Evolutionary conservation across 2,329 filamentous ascomycete species (phyloP), one percentile per base, ranked within the genome.

Genomic region (Botrytis cinerea): DNA sequence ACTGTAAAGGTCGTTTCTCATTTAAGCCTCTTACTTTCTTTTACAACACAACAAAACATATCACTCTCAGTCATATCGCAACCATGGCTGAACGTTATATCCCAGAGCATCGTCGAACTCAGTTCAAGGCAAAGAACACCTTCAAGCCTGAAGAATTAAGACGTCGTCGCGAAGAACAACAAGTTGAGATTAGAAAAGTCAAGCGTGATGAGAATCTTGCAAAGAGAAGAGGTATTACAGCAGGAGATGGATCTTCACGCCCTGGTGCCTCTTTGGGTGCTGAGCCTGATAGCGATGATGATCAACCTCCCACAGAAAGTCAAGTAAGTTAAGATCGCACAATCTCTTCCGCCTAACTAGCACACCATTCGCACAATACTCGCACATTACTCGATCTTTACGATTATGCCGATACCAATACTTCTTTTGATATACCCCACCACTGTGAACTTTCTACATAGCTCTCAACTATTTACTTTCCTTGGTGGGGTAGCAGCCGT

Each of bases 131-230:
- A 73, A 98, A 98, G 90, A 95, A 93, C 85, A 94, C 94, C 81
- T 98, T 99, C 89, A 98, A 98, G 90, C 95, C 95, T 80, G 96
- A 99, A 84, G 96, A 99, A 87, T 92, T 99, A 78, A 94, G 96
- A 83, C 95, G 96, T 82, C 96, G 96, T 83, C 96, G 96, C 83
- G 96, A 99, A 84, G 96, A 99, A 86, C 95, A 98, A 85, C 96
- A 98, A 86, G 96, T 99, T 78, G 96, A 99, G 87, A 99, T 99
- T 82, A 92, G 96, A 83, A 97, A 97, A 87, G 93, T 95, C 78
- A 98, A 98, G 90, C 92, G 96, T 83, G 96, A 99, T 86, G 96
- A 99, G 87, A 98, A 98, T 86, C 86, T 99, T 83, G 96, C 96
- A 84, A 99, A 99, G 90, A 90, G 96, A 85, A 92, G 96, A 88